A percentile compares a stretch with the other conserved stretches of the same genome.
Conservation (phyloP, 2,329 filamentous ascomycete genomes). For the Plectosphaerella sp. region DNA sequence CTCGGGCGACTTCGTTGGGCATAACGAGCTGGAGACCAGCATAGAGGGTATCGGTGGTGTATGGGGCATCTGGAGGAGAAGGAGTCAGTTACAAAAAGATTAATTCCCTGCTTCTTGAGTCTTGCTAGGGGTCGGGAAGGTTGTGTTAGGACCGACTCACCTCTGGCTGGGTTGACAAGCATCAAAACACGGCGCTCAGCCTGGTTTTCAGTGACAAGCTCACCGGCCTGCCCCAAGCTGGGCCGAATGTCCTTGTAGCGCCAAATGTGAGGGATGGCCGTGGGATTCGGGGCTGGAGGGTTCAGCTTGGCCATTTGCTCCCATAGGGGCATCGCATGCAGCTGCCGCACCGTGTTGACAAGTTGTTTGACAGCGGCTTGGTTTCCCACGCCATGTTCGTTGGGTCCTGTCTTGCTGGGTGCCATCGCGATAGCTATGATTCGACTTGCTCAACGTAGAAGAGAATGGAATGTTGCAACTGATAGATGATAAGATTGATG, state of each 20-base stretch:
- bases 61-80: slow-evolving; percentile 34
- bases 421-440: not conserved
- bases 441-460: not conserved
- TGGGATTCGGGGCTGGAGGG: slow-evolving; percentile 38
- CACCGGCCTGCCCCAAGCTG: slow-evolving; percentile 22
- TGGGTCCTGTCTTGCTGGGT: not conserved
- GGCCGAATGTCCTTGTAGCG: slow-evolving; percentile 25
- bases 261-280: slow-evolving; percentile 27
- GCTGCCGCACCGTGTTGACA: not conserved
- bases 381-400: not conserved
- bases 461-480: not conserved
- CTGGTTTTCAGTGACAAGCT: slow-evolving; percentile 25
- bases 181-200: slow-evolving; percentile 32
- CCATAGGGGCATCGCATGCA: slow-evolving; percentile 34
- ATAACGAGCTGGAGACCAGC: slow-evolving; percentile 50
- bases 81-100: not conserved
- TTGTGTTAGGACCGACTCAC: slow-evolving; percentile 4
- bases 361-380: not conserved
- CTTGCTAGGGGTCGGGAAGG: too few relatives aligned
- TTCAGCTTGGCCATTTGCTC: slow-evolving; percentile 37
- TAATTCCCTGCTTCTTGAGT: not conserved
- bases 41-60: slow-evolving; percentile 51
- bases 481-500: not conserved
- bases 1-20: slow-evolving; percentile 46
- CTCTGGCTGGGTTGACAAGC: slow-evolving; percentile 27